A percentile compares a stretch with the other conserved stretches of the same genome.
Conservation (phyloP, 352 stramenopile species). For the Phytophthora sojae region DNA sequence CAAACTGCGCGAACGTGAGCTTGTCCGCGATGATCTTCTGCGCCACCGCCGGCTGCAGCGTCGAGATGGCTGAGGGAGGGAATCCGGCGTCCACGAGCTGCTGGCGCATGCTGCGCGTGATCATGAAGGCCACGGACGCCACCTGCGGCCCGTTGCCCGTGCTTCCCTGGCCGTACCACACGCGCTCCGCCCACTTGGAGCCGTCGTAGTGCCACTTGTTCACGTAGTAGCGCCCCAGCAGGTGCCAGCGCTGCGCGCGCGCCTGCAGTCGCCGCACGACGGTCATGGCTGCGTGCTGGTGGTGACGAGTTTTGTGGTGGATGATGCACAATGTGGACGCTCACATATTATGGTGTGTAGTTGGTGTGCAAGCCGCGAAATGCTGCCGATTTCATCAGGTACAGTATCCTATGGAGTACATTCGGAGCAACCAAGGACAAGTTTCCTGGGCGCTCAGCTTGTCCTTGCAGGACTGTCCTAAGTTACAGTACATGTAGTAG, state of each 20-base stretch:
- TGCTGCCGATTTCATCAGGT: too few species aligned
- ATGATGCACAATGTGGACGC: not conserved
- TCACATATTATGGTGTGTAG: not conserved
- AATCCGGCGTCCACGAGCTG: slow-evolving; percentile 69
- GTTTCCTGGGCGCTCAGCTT: too few species aligned
- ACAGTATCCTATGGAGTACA: not conserved
- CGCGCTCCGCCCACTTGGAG: slow-evolving; percentile 73
- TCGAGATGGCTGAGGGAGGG: slow-evolving; percentile 65
- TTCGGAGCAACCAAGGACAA: not conserved
- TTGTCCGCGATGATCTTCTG: slow-evolving; percentile 72
- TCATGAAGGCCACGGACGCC: slow-evolving; percentile 87
- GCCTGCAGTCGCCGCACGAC: slow-evolving; percentile 51
- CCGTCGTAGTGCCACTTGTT: slow-evolving; percentile 90
- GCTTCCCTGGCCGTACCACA: slow-evolving; percentile 71
- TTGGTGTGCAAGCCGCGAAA: not conserved
- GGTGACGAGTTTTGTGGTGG: slow-evolving; percentile 6
- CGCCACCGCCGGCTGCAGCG: slow-evolving; percentile 59
- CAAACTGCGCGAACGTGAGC: slow-evolving; percentile 62
- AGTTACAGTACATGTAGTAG: not conserved
- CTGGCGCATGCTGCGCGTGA: slow-evolving; percentile 76
- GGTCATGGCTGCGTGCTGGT: slow-evolving; percentile 25
- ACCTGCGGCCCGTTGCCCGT: slow-evolving; percentile 49
- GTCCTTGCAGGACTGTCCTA: too few species aligned
- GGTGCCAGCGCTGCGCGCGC: slow-evolving; percentile 63
- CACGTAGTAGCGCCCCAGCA: slow-evolving; percentile 77